Percentiles rank a stretch among this genome's conserved stretches.
Conservation (phyloP, 108 stramenopile genomes). For the Poteriospumella lacustris region DNA sequence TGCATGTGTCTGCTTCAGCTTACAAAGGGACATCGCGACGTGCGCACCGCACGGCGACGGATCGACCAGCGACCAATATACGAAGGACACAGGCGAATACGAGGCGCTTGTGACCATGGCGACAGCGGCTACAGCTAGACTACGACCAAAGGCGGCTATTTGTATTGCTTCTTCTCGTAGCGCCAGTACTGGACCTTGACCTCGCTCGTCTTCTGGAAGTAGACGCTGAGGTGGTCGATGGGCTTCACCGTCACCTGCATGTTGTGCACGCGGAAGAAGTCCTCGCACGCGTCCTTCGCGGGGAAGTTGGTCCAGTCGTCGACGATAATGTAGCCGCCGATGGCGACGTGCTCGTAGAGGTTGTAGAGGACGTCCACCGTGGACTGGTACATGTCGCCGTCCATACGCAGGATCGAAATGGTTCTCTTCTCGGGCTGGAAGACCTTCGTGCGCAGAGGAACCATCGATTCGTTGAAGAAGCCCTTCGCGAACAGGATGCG, state of each 20-base stretch:
- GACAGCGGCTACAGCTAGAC: too few species aligned
- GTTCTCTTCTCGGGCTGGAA: too few species aligned
- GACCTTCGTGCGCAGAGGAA: constrained; percentile 22
- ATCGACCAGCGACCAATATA: too few species aligned
- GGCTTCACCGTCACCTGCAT: neutral
- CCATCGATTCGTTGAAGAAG: constrained; percentile 48
- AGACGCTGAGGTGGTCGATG: neutral
- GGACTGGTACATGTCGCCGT: constrained; percentile 52
- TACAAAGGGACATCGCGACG: too few species aligned
- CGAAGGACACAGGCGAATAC: too few species aligned
- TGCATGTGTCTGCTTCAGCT: too few species aligned
- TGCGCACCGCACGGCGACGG: too few species aligned
- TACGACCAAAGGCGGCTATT: too few species aligned
- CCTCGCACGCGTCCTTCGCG: constrained; percentile 3
- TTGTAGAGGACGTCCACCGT: constrained; percentile 51
- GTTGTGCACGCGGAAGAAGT: constrained; percentile 16
- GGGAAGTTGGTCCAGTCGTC: constrained; percentile 18
- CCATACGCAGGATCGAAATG: constrained; percentile 38
- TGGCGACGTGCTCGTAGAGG: constrained; percentile 33
- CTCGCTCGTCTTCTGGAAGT: constrained; percentile 1
- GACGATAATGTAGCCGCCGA: constrained; percentile 22
- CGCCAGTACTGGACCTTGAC: neutral
- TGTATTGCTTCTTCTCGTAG: neutral
- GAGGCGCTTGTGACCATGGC: too few species aligned
- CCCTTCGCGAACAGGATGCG: constrained; percentile 40